These are phyloP conservation scores for Fusarium graminum DNA, from an alignment of 2,329 filamentous ascomycete genomes.

Conservation along the genomic window DNA sequence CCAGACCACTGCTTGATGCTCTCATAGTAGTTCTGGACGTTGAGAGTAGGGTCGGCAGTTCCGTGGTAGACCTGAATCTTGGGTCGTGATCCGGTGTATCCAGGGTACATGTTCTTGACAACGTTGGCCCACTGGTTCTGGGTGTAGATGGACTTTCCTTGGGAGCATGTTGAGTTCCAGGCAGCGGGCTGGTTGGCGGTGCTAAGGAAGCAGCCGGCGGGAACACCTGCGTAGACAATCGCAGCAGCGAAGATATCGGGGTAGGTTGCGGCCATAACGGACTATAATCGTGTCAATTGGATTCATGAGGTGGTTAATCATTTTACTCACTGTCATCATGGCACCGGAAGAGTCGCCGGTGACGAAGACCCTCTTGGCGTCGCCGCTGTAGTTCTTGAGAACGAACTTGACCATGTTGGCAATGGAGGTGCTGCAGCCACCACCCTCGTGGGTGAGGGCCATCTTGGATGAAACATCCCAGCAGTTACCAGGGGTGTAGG, in stretches of 20 bases:
- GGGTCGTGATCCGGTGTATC: constrained; percentile 18
- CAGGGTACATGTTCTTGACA: constrained; percentile 30
- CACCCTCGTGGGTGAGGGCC: constrained; percentile 20
- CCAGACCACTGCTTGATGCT: constrained; percentile 27
- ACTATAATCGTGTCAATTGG: not conserved
- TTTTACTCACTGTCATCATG: constrained; percentile 24
- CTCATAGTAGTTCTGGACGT: constrained; percentile 26
- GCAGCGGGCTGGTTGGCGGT: constrained; percentile 11
- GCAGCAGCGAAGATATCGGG: constrained; percentile 17
- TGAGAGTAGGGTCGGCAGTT: constrained; percentile 15
- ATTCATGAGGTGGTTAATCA: fast-evolving
- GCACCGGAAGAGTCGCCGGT: constrained; percentile 28
- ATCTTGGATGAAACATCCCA: constrained; percentile 29
- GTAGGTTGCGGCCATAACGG: constrained; percentile 22
- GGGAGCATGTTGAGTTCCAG: constrained; percentile 23
- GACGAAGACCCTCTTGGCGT: constrained; percentile 22
- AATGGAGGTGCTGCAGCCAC: constrained; percentile 14
- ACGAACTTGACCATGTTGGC: constrained; percentile 29
- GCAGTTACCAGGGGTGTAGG: constrained; percentile 18
- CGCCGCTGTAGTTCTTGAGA: constrained; percentile 19
- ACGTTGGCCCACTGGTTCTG: constrained; percentile 23
- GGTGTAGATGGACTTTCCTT: constrained; percentile 5
- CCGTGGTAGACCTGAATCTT: constrained; percentile 28
- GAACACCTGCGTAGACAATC: constrained; percentile 23
- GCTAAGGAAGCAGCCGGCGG: constrained; percentile 22